Percentiles rank a stretch among this genome's conserved stretches.
Conservation (phyloP, 2,329 filamentous ascomycete species). For the Gliomastix tumulicola region DNA sequence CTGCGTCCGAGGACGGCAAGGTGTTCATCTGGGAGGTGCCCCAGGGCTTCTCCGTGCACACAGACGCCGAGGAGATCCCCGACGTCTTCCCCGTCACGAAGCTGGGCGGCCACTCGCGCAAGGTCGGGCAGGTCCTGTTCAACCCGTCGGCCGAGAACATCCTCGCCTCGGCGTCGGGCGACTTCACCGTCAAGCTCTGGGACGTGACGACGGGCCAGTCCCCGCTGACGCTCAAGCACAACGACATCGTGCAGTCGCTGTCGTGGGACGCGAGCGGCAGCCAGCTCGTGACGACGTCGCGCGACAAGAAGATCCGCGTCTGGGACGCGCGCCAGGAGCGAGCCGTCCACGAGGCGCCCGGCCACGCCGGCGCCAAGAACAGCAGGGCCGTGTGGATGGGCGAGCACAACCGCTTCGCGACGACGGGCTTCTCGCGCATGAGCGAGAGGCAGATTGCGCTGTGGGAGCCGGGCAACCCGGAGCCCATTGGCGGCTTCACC, state of each 20-base stretch:
- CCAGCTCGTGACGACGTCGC: constrained; percentile 82
- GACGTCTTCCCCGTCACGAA: constrained; percentile 78
- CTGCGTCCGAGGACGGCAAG: constrained; percentile 93
- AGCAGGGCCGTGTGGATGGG: constrained; percentile 96
- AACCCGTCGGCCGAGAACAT: constrained; percentile 95
- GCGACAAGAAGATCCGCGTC: constrained; percentile 96
- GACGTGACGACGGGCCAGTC: constrained; percentile 75
- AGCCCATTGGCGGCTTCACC: constrained; percentile 85
- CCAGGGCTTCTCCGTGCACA: constrained; percentile 75
- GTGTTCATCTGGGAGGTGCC: constrained; percentile 96
- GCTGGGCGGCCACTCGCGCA: constrained; percentile 83
- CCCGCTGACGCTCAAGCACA: constrained; percentile 72
- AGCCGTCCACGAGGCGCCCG: constrained; percentile 74
- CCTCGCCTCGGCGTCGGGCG: constrained; percentile 88
- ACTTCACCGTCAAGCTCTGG: constrained; percentile 94
- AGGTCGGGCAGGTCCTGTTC: constrained; percentile 96
- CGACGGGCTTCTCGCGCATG: constrained; percentile 97
- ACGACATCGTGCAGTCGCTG: constrained; percentile 88
- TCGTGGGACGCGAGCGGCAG: constrained; percentile 91
- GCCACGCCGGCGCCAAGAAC: constrained; percentile 93
- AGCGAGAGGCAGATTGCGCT: constrained; percentile 93
- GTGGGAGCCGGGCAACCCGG: constrained; percentile 83
- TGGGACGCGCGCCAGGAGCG: constrained; percentile 96
- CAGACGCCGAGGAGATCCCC: constrained; percentile 74
- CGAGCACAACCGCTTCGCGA: constrained; percentile 91